A percentile compares a stretch with the other conserved stretches of the same genome.
phyloP scores from a whole-genome alignment of 2,329 filamentous ascomycete genomes.

The Thelonectria discophora region DNA sequence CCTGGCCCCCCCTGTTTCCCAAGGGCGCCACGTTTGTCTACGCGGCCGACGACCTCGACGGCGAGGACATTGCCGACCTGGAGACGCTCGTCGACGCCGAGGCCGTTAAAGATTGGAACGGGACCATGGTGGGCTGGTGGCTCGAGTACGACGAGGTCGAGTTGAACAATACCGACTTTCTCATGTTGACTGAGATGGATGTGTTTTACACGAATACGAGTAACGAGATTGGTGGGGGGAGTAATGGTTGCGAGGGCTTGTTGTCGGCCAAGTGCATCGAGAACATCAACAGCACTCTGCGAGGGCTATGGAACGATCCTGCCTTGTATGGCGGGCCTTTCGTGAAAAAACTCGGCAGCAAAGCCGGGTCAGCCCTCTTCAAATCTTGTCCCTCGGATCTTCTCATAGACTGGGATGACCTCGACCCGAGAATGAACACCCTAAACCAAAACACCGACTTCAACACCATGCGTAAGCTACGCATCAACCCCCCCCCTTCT shows the following conservation, averaged over 20 bases:
- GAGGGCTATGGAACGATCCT: neutral
- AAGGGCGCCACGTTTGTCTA: conserved; percentile 11
- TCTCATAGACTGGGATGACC: neutral
- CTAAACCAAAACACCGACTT: neutral
- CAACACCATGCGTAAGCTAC: neutral
- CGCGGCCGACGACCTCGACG: neutral
- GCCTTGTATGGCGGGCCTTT: neutral
- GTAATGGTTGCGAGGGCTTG: conserved; percentile 5
- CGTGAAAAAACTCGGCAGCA: neutral
- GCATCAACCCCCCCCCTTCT: neutral
- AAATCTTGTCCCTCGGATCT: neutral
- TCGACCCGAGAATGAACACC: neutral
- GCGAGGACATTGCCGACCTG: neutral
- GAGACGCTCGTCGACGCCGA: neutral
- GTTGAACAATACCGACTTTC: conserved; percentile 9
- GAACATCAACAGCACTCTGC: conserved; percentile 6
- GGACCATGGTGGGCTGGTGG: conserved; percentile 7
- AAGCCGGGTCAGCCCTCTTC: neutral
- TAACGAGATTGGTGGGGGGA: neutral
- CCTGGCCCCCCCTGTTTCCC: neutral
- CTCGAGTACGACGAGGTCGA: conserved; percentile 7
- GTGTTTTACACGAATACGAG: conserved; percentile 6
- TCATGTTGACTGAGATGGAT: conserved; percentile 7
- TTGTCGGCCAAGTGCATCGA: neutral
- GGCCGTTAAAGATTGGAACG: neutral